Evolutionary conservation across 768 basidiomycete genomes (phyloP).

Genomic region (Pholiota molesta): DNA sequence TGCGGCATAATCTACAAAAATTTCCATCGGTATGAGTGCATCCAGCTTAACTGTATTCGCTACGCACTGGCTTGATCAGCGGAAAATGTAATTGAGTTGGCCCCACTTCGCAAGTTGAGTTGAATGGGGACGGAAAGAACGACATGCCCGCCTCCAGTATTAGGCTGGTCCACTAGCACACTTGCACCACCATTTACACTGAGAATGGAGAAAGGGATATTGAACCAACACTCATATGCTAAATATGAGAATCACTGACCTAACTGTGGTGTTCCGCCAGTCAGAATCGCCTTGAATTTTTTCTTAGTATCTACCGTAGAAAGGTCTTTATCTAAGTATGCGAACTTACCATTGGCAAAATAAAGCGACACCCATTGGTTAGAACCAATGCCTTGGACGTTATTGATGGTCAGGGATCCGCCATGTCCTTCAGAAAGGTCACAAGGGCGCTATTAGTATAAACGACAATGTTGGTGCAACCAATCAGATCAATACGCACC

Average conservation of each 20-base stretch:
- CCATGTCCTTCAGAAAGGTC: slow-evolving; percentile 45
- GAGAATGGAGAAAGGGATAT: neutral
- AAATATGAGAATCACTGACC: slow-evolving; percentile 33
- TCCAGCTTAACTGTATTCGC: neutral
- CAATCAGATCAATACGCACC: slow-evolving; percentile 33
- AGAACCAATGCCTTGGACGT: slow-evolving; percentile 54
- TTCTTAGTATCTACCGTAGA: neutral
- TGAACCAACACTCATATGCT: neutral
- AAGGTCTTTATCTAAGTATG: neutral
- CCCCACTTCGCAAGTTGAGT: slow-evolving; percentile 48
- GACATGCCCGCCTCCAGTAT: slow-evolving; percentile 56
- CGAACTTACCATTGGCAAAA: slow-evolving; percentile 51
- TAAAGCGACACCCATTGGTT: slow-evolving; percentile 65
- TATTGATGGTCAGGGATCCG: slow-evolving; percentile 57
- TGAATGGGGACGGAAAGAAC: slow-evolving; percentile 60
- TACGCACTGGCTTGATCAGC: slow-evolving; percentile 52
- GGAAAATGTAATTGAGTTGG: slow-evolving; percentile 54
- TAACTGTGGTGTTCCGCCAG: slow-evolving; percentile 63
- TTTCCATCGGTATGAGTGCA: neutral
- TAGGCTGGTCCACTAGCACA: slow-evolving; percentile 58
- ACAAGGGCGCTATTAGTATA: neutral
- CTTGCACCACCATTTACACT: slow-evolving; percentile 62
- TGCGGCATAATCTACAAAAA: slow-evolving; percentile 51
- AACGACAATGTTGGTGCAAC: no score
- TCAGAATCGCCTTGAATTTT: slow-evolving; percentile 45